Conservation (phyloP, 2,329 filamentous ascomycete genomes). For the Arthrobotrys entomopaga region DNA sequence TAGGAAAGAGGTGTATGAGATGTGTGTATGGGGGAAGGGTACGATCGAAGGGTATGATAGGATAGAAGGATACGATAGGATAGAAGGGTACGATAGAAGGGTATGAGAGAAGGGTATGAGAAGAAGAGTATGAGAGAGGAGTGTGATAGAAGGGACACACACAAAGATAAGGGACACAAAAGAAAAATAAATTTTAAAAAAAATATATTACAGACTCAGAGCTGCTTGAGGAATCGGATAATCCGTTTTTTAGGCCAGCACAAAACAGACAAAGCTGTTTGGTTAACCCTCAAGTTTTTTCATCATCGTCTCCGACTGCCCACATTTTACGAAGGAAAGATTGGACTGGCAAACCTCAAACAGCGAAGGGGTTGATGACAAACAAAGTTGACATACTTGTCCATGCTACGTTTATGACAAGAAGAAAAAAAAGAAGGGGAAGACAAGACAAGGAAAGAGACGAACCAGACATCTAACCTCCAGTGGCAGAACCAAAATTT, state of each 20-base stretch:
- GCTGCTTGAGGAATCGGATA: constrained; percentile 42
- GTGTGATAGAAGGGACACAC: neutral
- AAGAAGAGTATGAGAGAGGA: constrained; percentile 1
- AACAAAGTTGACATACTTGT: constrained; percentile 3
- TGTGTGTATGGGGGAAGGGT: too few relatives aligned
- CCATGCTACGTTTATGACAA: neutral
- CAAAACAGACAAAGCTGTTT: constrained; percentile 7
- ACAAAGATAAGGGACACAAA: neutral
- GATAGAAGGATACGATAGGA: too few relatives aligned
- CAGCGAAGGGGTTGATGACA: constrained; percentile 10
- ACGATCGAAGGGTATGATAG: too few relatives aligned
- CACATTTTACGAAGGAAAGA: constrained; percentile 1
- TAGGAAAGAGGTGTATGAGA: too few relatives aligned
- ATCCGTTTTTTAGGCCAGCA: constrained; percentile 21
- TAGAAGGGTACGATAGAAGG: neutral
- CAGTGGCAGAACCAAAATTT: too few relatives aligned
- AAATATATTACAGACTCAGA: constrained; percentile 18
- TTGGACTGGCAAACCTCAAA: constrained; percentile 36
- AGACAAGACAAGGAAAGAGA: neutral
- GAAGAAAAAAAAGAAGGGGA: constrained; percentile 6
- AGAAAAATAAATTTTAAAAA: constrained; percentile 2
- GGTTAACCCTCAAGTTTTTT: constrained; percentile 17
- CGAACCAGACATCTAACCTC: too few relatives aligned
- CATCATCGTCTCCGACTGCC: constrained; percentile 28
- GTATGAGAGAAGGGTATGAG: too few relatives aligned